Percentiles rank a stretch among this genome's conserved stretches.
Evolutionary conservation across 2,329 filamentous ascomycete species (phyloP).

Genomic region (Dothistroma septosporum): DNA sequence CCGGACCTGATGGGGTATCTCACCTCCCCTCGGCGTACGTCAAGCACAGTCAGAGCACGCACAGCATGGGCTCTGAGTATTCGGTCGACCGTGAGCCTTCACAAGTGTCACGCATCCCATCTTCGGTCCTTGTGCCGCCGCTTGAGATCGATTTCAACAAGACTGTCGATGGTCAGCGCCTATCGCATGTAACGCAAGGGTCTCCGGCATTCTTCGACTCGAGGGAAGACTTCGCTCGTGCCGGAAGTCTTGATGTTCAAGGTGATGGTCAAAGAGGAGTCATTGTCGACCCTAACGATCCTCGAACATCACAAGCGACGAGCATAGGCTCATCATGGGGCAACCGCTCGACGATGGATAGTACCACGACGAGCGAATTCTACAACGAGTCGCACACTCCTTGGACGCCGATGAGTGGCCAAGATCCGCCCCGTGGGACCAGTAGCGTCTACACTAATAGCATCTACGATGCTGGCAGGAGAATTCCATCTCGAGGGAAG

Average conservation of each 20-base stretch:
- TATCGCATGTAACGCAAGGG: conserved; percentile 64
- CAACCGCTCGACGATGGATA: conserved; percentile 29
- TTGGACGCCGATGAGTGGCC: conserved; percentile 32
- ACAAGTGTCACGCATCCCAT: conserved; percentile 40
- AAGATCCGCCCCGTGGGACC: conserved; percentile 30
- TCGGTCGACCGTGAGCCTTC: conserved; percentile 43
- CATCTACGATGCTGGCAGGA: conserved; percentile 45
- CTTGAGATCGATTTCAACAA: conserved; percentile 54
- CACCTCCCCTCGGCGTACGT: conserved; percentile 32
- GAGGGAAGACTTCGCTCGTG: conserved; percentile 38
- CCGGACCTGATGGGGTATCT: conserved; percentile 34
- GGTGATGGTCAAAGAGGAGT: conserved; percentile 28
- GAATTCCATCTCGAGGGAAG: conserved; percentile 39
- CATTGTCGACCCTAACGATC: conserved; percentile 28
- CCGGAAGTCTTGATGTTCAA: conserved; percentile 17
- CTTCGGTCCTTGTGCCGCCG: conserved; percentile 67
- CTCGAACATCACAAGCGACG: conserved; percentile 24
- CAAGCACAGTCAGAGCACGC: conserved; percentile 34
- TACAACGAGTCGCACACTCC: conserved; percentile 31
- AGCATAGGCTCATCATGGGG: conserved; percentile 26
- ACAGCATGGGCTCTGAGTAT: conserved; percentile 49
- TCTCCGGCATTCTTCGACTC: conserved; percentile 66
- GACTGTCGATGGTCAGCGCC: conserved; percentile 54
- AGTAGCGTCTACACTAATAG: conserved; percentile 46
- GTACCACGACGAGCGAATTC: conserved; percentile 31